Percentiles rank a stretch among this genome's conserved stretches.
These are phyloP conservation scores for Salix caprea DNA, from an alignment of 345 rosid genomes.

Conservation along the genomic window DNA sequence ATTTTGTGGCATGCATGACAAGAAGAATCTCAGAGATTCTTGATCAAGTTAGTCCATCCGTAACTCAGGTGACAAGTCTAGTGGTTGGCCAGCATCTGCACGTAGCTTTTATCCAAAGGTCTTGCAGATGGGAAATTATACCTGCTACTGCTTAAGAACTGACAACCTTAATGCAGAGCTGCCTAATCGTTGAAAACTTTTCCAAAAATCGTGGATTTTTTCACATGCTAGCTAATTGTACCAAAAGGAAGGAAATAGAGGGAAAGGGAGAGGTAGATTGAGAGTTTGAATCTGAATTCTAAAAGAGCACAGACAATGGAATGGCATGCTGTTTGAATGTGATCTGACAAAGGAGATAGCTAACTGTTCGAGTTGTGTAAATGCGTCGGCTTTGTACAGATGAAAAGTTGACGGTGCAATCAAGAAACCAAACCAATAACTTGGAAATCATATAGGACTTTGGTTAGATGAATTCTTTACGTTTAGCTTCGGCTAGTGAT, in stretches of 20 bases:
- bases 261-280: neutral
- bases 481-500: neutral
- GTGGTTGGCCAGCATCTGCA: neutral
- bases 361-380: slow-evolving; percentile 3
- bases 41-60: neutral
- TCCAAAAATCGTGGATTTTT: neutral
- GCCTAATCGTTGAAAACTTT: neutral
- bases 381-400: slow-evolving; percentile 14
- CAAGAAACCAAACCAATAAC: neutral
- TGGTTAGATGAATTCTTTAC: neutral
- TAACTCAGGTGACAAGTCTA: neutral
- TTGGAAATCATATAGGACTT: neutral
- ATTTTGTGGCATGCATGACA: neutral
- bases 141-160: neutral
- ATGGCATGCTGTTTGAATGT: neutral
- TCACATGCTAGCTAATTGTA: neutral
- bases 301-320: neutral
- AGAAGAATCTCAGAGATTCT: neutral
- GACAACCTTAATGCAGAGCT: neutral
- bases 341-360: neutral
- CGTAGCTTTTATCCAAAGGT: neutral
- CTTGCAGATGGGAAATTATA: neutral
- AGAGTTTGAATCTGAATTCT: neutral
- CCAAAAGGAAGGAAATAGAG: neutral
- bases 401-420: neutral